Evolutionary conservation across 116 monocot species (phyloP).

Genomic region (Phalaenopsis hybrid): DNA sequence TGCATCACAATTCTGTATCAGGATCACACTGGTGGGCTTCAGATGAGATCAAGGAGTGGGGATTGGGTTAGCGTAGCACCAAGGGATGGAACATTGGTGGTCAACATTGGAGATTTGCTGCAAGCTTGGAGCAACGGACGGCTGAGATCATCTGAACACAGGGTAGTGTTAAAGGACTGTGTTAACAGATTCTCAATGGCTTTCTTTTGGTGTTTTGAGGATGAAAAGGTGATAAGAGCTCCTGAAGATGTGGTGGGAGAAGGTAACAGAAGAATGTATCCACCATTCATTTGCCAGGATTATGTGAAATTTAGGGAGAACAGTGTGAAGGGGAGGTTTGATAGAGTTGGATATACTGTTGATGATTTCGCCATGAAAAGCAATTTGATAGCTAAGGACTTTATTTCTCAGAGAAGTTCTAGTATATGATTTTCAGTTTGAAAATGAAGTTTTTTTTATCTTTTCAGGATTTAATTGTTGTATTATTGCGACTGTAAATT

Average conservation of each 20-base stretch:
- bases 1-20: slow-evolving; percentile 45
- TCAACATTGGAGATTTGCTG: slow-evolving; percentile 46
- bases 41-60: slow-evolving; percentile 30
- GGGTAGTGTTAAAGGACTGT: slow-evolving; percentile 20
- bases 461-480: no score
- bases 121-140: slow-evolving; percentile 54
- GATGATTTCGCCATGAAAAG: slow-evolving; percentile 26
- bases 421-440: no score
- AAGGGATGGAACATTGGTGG: slow-evolving; percentile 25
- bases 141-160: slow-evolving; percentile 33
- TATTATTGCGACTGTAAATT: no score
- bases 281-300: slow-evolving; percentile 33
- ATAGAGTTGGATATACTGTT: slow-evolving; percentile 35
- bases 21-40: slow-evolving; percentile 42
- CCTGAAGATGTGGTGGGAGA: slow-evolving; percentile 30
- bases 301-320: slow-evolving; percentile 43
- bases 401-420: no score
- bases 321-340: slow-evolving; percentile 36
- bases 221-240: slow-evolving; percentile 37
- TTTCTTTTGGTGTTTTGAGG: slow-evolving; percentile 59
- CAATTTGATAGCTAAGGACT: no score
- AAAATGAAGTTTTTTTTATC: no score
- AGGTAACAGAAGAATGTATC: slow-evolving; percentile 19
- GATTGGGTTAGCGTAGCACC: slow-evolving; percentile 28
- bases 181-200: slow-evolving; percentile 23